Base-by-base conservation (phyloP, 129 eudicot genomes). In the Centaurea solstitialis region DNA sequence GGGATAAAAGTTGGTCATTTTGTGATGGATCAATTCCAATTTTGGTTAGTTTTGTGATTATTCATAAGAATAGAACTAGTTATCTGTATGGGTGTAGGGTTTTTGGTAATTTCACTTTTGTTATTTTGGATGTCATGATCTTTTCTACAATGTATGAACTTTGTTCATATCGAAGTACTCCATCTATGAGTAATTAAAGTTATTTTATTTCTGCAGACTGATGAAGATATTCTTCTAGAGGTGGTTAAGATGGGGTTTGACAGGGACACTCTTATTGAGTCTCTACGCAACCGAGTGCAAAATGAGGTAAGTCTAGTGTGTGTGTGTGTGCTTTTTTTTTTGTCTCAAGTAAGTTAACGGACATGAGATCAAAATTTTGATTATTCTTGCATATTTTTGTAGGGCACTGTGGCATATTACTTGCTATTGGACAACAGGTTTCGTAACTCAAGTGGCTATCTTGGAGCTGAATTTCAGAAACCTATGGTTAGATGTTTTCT, bases 381-480 rank as follows among this genome's bases (percentile, higher is more conserved):
- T 70, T 4, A 57, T n/a, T 64, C 5, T 74, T 71, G 76, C 74
- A 65, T 79, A 17, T 70, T 64, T 80, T 41, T 72, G 6, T 84
- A 94, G 98, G 98, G 97, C 50, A 94, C 98, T 65, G 97, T 94
- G 80, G 94, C 98, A 28, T 94, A 94, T 86, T 94, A 94, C 86
- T 81, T 94, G 89, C 87, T 94, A 28, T 80, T 94, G 39, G 98
- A 94, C 87, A 94, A 94, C 69, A 86, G 97, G 50, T 92, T 90
- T 78, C 97, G 97, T 80, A 90, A 83, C 84, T 86, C 94, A 59
- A 90, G 88, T 78, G 98, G 98, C 78, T 94, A 94, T 81, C 97
- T 94, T 79, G 98, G 98, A 84, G 92, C 94, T 79, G 98, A 94
- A 88, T 94, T 94, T 75, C 96, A 90, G 79, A 97, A 94, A 87